Conservation (phyloP, 2,329 filamentous ascomycete genomes). For the Xylaria sp. region DNA sequence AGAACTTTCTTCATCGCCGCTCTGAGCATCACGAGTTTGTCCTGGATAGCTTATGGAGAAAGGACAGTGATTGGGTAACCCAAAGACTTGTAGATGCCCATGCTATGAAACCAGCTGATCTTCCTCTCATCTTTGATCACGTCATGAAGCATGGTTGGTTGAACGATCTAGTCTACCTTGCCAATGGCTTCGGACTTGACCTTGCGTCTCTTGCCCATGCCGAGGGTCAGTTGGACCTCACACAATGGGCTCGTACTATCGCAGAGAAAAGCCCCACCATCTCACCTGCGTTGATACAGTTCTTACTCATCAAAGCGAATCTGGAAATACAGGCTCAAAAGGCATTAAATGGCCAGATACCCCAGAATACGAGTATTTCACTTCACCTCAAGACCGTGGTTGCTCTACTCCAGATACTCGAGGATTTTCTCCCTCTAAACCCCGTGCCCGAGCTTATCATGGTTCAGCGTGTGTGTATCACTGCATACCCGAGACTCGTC, state of each 20-base stretch:
- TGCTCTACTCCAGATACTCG: conserved; percentile 80
- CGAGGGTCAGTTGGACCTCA: conserved; percentile 80
- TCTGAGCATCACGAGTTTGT: conserved; percentile 87
- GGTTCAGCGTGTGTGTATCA: conserved; percentile 88
- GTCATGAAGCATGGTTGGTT: conserved; percentile 86
- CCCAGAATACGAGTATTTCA: conserved; percentile 72
- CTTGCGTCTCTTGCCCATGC: conserved; percentile 87
- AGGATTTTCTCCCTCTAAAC: conserved; percentile 72
- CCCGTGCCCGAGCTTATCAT: conserved; percentile 76
- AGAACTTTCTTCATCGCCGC: conserved; percentile 83
- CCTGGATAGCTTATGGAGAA: conserved; percentile 89
- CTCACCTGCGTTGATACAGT: conserved; percentile 78
- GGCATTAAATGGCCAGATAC: conserved; percentile 68
- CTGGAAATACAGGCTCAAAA: conserved; percentile 82
- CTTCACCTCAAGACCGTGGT: conserved; percentile 88
- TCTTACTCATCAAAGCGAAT: conserved; percentile 84
- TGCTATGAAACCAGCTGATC: conserved; percentile 73
- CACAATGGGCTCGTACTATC: conserved; percentile 81
- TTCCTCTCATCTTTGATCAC: conserved; percentile 80
- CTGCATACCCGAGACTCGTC: conserved; percentile 91
- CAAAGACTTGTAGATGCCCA: conserved; percentile 82
- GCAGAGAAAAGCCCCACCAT: conserved; percentile 74
- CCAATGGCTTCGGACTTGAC: conserved; percentile 87
- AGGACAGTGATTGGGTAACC: conserved; percentile 88
- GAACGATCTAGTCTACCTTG: conserved; percentile 79